A percentile compares a stretch with the other conserved stretches of the same genome.
Conservation (phyloP, 257 asterid species). For the Plantago major region DNA sequence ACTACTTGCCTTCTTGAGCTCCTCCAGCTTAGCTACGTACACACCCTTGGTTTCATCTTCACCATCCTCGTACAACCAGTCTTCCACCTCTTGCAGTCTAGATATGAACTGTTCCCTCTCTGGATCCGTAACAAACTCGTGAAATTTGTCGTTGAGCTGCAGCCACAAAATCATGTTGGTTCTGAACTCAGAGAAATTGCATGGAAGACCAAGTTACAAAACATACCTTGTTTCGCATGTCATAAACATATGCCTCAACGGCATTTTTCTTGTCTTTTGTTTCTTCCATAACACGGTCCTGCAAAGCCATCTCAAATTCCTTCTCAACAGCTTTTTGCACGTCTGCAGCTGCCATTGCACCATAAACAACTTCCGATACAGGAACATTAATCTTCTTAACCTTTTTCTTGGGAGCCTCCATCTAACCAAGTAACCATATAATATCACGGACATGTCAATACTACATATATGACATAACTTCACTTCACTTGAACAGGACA, state of each 20-base stretch:
- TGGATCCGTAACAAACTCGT: conserved; percentile 55
- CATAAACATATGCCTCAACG: conserved; percentile 92
- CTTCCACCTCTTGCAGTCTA: conserved; percentile 86
- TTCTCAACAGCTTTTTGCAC: conserved; percentile 88
- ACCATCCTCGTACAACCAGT: conserved; percentile 96
- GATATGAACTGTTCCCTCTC: conserved; percentile 71
- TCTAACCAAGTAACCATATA: conserved; percentile 20
- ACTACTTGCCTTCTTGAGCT: conserved; percentile 50
- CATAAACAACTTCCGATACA: conserved; percentile 67
- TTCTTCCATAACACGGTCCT: conserved; percentile 98
- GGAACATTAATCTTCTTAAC: conserved; percentile 72
- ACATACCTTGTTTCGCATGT: conserved; percentile 83
- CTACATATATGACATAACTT: background rate
- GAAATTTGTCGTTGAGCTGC: conserved; percentile 78
- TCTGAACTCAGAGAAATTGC: background rate
- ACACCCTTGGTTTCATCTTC: conserved; percentile 86
- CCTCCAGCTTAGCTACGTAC: conserved; percentile 80
- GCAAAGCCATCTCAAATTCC: conserved; percentile 97
- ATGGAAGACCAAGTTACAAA: background rate
- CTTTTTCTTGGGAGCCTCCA: conserved; percentile 85
- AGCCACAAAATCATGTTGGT: conserved; percentile 18
- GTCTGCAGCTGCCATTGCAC: conserved; percentile 63
- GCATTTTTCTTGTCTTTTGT: conserved; percentile 97
- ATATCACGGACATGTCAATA: too few species aligned
- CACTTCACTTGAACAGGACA: background rate